Conservation (phyloP, 2,329 filamentous ascomycete genomes). For the Arthrobotrys pseudoclavata region DNA sequence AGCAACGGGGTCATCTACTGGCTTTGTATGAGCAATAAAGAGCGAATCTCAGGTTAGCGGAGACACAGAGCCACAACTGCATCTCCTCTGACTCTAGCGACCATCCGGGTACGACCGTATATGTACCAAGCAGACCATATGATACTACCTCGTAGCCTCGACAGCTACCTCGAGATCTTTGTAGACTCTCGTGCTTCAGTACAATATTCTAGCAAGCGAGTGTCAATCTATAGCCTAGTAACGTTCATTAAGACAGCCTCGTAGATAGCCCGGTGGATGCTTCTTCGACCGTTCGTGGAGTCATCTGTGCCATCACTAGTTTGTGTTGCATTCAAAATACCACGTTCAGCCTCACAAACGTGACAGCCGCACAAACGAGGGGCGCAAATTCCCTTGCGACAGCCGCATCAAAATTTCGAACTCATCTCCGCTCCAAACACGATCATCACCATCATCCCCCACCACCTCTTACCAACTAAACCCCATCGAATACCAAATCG, state of each 20-base stretch:
- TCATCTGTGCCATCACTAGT: neutral
- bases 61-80: neutral
- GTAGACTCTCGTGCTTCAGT: no score
- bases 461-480: neutral
- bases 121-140: no score
- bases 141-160: no score
- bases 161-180: no score
- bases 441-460: neutral
- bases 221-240: no score
- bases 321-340: slow-evolving; percentile 12
- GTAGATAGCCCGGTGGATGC: no score
- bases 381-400: slow-evolving; percentile 30
- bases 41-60: neutral
- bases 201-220: no score
- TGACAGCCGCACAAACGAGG: slow-evolving; percentile 43
- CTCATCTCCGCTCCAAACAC: neutral
- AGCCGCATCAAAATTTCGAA: slow-evolving; percentile 51
- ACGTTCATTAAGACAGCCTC: no score
- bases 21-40: neutral
- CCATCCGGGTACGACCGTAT: no score
- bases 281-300: neutral
- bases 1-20: slow-evolving; percentile 2
- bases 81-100: neutral
- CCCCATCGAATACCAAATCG: neutral
- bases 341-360: slow-evolving; percentile 6